Evolutionary conservation across 768 basidiomycete species (phyloP), one percentile per base, ranked within the genome.

Genomic region (Paxillus ammoniavirescens): DNA sequence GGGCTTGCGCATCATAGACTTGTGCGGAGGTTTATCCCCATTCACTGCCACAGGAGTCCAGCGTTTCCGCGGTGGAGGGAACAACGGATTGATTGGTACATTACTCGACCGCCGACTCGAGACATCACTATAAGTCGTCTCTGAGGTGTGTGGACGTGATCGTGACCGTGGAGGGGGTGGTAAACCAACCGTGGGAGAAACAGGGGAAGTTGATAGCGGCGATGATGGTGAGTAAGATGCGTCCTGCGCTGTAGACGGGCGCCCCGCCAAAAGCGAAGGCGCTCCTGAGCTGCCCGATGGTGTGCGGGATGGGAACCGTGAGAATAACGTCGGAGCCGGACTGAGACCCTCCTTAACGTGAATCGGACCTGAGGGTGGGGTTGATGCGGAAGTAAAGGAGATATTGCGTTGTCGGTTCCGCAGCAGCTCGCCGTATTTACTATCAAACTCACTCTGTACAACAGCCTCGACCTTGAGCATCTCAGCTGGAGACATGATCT

Each of bases 401-500:
- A 71, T 54, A 12, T 69, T 70, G 40, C 76, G 72, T 42, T 63
- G 53, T 36, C 74, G 69, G 36, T 61, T 54, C 46, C 61, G 63
- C 47, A 62, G 51, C n/a, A 46, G 21, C 6, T 55, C 57, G 14
- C 57, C 50, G 31, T 61, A 58, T 41, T 61, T 61, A 13, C 42
- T 47, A 10, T 61, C 57, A 38, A 61, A 61, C 62, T 64, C 78
- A 64, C 59, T 67, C 42, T 54, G 79, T 61, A 66, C 59, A 54
- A 77, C 74, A 41, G 79, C 82, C 61, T 86, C 85, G 9, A 87
- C 69, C 65, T 77, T 75, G 18, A 82, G 76, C 73, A 86, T 77
- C 52, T 86, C 83, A 15, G 82, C 83, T 21, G 83, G 81, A 14
- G 84, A 82, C 78, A 87, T 78, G 55, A 87, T 88, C 38, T 79